Conservation (phyloP, 164 flowering plant species). For the Piper betle region DNA sequence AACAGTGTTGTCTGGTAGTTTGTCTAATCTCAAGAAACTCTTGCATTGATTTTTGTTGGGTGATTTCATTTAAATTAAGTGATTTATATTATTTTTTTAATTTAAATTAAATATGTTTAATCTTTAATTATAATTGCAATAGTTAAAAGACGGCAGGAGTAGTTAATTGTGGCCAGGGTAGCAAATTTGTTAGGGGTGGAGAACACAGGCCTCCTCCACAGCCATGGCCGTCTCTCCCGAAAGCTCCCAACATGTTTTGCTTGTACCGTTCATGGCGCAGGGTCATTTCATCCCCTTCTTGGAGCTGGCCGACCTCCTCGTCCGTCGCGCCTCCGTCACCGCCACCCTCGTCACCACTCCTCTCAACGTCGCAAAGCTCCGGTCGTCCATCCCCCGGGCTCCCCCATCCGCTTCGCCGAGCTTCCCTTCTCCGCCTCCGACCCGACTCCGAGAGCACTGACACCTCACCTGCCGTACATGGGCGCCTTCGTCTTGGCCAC, state of each 20-base stretch:
- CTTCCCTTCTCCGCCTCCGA: constrained; percentile 12
- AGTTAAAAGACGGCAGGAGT: too few relatives aligned
- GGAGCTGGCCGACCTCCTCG: not conserved
- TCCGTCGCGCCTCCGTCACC: not conserved
- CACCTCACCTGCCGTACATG: constrained; percentile 2
- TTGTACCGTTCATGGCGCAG: constrained; percentile 6
- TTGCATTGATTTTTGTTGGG: too few relatives aligned
- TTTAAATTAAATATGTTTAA: too few relatives aligned
- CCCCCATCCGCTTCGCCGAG: constrained; percentile 2
- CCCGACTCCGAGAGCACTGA: constrained; percentile 7
- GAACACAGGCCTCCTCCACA: too few relatives aligned
- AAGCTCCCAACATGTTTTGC: not conserved
- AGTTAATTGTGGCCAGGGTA: too few relatives aligned
- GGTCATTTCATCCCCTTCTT: constrained; percentile 9
- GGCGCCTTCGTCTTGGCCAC: constrained; percentile 5
- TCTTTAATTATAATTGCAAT: too few relatives aligned
- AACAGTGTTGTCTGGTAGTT: too few relatives aligned
- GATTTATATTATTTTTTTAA: too few relatives aligned
- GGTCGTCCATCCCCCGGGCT: not conserved
- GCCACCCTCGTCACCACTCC: constrained; percentile 12
- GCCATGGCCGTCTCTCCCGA: too few relatives aligned
- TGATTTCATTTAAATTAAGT: too few relatives aligned
- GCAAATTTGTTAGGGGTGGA: too few relatives aligned
- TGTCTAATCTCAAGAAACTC: too few relatives aligned
- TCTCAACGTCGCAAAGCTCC: constrained; percentile 4